phyloP scores from a whole-genome alignment of 352 stramenopile species.

The Phytophthora cajani region DNA sequence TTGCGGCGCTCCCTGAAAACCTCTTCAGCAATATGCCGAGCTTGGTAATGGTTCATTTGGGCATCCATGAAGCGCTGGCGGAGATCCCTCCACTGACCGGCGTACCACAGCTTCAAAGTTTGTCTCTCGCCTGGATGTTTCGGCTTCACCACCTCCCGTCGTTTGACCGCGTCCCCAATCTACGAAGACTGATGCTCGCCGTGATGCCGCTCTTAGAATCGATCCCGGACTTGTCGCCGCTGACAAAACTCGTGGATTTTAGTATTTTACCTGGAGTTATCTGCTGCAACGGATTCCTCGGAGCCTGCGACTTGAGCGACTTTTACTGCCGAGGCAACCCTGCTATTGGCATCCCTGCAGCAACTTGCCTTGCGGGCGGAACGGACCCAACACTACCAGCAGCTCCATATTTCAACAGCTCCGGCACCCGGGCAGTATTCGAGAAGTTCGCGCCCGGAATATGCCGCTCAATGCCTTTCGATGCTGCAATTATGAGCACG shows the following conservation, averaged over 20 bases:
- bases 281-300: conserved; percentile 27
- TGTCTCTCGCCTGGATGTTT: conserved; percentile 25
- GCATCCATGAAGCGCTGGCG: not conserved
- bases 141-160: conserved; percentile 21
- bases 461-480: conserved; percentile 1
- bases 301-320: conserved; percentile 17
- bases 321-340: conserved; percentile 14
- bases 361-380: conserved; percentile 15
- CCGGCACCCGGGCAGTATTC: conserved; percentile 8
- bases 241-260: conserved; percentile 23
- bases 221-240: conserved; percentile 30
- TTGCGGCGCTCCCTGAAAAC: not conserved
- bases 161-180: conserved; percentile 11
- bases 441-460: conserved; percentile 11
- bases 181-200: conserved; percentile 16
- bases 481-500: not conserved
- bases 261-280: conserved; percentile 14
- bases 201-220: conserved; percentile 13
- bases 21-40: not conserved
- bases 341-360: not conserved
- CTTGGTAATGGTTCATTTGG: not conserved
- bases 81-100: not conserved
- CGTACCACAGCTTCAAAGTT: not conserved
- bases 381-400: not conserved
- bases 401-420: conserved; percentile 11